Evolutionary conservation across 257 asterid genomes (phyloP).

Genomic region (Oldenlandia corymbosa): DNA sequence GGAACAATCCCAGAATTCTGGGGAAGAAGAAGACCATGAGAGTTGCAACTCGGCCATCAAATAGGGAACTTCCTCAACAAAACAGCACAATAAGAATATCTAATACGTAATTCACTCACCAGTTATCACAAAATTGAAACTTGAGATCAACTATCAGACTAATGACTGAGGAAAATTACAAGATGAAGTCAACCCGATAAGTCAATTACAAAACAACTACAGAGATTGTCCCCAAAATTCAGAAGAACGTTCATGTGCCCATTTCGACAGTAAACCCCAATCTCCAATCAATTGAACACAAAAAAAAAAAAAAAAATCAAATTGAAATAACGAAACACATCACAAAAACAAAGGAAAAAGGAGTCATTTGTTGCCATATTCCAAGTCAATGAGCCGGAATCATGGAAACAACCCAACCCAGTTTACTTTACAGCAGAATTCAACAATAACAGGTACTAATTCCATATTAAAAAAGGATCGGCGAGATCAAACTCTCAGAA

Average conservation of each 20-base stretch:
- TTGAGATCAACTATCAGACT: not conserved
- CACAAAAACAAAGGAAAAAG: not conserved
- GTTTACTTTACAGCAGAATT: not conserved
- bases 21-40: not conserved
- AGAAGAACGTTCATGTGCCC: constrained; percentile 1
- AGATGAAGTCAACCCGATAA: constrained; percentile 8
- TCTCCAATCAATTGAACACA: constrained; percentile 9
- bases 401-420: not conserved
- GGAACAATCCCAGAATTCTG: not conserved
- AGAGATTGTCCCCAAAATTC: not conserved
- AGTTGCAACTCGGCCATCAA: not conserved
- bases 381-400: not conserved
- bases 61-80: not conserved
- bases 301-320: not conserved
- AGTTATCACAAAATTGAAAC: not conserved
- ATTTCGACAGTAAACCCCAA: constrained; percentile 5
- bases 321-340: constrained; percentile 3
- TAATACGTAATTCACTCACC: not conserved
- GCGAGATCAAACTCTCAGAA: not conserved
- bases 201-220: not conserved
- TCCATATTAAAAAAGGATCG: not conserved
- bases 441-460: not conserved
- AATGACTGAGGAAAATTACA: not conserved
- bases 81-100: not conserved
- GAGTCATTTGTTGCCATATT: constrained; percentile 1